Base-by-base conservation (phyloP, 2,329 filamentous ascomycete species). In the Lachnellula suecica region DNA sequence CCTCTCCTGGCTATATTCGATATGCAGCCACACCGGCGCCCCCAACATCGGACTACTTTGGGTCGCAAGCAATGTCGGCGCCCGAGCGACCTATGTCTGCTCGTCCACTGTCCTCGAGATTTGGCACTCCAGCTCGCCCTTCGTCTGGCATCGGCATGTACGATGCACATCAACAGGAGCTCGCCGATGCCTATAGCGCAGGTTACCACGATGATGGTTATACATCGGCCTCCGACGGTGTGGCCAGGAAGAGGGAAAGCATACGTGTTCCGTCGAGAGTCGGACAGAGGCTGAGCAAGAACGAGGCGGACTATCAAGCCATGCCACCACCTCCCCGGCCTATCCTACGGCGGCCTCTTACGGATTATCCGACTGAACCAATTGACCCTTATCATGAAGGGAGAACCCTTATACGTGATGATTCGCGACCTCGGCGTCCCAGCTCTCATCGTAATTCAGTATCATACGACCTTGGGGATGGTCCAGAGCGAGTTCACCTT, bases 311-410 rank as follows among this genome's bases (percentile, higher is more conserved):
- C 38, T 52, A 52, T 24, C 27, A 56, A 9, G 52, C 57, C 3
- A 67, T 66, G 63, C 63, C 63, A 22, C 64, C 65, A 19, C 63
- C 64, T 37, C 51, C 56, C 24, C 49, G 34, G 35, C 44, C 42
- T 34, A 61, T 60, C 23, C 56, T 59, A 8, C 59, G 60, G 48
- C 38, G 49, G 13, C 35, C 50, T 17, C 27, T 47, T 4, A 58
- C 56, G 3, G 56, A 58, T 2, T 56, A 57, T 40, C 11, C 51
- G 13, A 27, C 25, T 4, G 46, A 45, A 23, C n/a, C 17, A 4
- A 22, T 20, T 15, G 46, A 49, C 9, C 38, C 48, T 9, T 47
- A 48, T n/a, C n/a, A n/a, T 43, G 51, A 53, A 17, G 49, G 44
- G 17, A 27, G 52, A 15, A 23, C 47, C n/a, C 44, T 54, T 19